Evolutionary conservation across 83 land plant species (phyloP).

Genomic region (Picea mariana): DNA sequence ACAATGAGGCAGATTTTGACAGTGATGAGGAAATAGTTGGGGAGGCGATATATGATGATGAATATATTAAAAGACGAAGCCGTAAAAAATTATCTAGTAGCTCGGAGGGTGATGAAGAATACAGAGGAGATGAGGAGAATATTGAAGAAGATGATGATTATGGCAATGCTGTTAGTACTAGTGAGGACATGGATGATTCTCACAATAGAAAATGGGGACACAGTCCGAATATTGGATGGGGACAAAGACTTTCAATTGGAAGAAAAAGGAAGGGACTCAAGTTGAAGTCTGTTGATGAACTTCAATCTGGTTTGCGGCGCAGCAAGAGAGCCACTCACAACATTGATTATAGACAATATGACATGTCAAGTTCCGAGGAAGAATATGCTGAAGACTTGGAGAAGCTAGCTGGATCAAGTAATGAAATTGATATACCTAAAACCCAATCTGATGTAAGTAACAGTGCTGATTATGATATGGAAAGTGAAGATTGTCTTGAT

Average conservation of each 20-base stretch:
- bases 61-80: slow-evolving; percentile 54
- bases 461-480: slow-evolving; percentile 32
- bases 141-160: slow-evolving; percentile 63
- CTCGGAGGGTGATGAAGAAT: slow-evolving; percentile 67
- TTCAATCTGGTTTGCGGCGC: slow-evolving; percentile 61
- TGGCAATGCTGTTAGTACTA: slow-evolving; percentile 49
- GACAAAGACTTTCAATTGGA: slow-evolving; percentile 28
- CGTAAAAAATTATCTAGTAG: slow-evolving; percentile 42
- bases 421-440: slow-evolving; percentile 21
- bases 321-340: slow-evolving; percentile 64
- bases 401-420: slow-evolving; percentile 32
- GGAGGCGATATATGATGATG: slow-evolving; percentile 79
- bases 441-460: slow-evolving; percentile 40
- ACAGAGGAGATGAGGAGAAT: slow-evolving; percentile 50
- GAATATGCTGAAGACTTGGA: slow-evolving; percentile 35
- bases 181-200: slow-evolving; percentile 54
- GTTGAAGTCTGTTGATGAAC: slow-evolving; percentile 45
- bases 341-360: slow-evolving; percentile 61
- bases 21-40: slow-evolving; percentile 85
- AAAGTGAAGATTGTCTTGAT: slow-evolving; percentile 40
- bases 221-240: background rate
- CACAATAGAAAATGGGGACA: slow-evolving; percentile 11
- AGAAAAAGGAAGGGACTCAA: slow-evolving; percentile 54
- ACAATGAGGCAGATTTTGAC: slow-evolving; percentile 66
- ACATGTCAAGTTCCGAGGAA: slow-evolving; percentile 57